Conservation (phyloP, 2,329 filamentous ascomycete species). For the Ceratocystis lukuohia region DNA sequence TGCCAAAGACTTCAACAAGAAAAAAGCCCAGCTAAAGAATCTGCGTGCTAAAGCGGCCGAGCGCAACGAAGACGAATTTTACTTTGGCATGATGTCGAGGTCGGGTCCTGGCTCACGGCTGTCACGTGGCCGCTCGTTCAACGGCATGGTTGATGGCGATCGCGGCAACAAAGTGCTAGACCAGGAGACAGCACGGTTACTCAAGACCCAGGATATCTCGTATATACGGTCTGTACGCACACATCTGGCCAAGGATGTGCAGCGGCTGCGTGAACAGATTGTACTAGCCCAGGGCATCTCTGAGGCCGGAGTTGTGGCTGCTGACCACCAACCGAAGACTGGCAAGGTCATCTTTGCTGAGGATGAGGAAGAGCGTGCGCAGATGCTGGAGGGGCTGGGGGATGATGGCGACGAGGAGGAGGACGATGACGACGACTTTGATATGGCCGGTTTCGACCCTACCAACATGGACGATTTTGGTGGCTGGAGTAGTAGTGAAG, state of each 20-base stretch:
- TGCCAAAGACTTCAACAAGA: conserved; percentile 52
- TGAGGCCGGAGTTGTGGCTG: conserved; percentile 18
- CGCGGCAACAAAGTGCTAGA: conserved; percentile 43
- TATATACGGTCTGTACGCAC: conserved; percentile 52
- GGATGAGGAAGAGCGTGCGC: conserved; percentile 23
- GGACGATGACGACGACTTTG: conserved; percentile 23
- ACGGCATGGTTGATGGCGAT: conserved; percentile 43
- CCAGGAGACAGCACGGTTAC: conserved; percentile 44
- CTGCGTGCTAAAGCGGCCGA: conserved; percentile 49
- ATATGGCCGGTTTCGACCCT: conserved; percentile 21
- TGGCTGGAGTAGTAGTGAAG: conserved; percentile 24
- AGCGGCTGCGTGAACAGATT: conserved; percentile 39
- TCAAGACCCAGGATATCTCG: conserved; percentile 56
- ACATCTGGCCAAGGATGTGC: conserved; percentile 44
- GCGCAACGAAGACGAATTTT: conserved; percentile 61
- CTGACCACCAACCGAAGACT: background rate
- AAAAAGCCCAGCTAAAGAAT: conserved; percentile 45
- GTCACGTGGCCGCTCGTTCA: conserved; percentile 38
- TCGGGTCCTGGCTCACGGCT: conserved; percentile 40
- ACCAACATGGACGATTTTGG: conserved; percentile 14
- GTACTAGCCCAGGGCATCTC: conserved; percentile 31
- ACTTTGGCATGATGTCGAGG: conserved; percentile 55
- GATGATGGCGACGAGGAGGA: conserved; percentile 25
- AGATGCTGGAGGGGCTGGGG: conserved; percentile 26
- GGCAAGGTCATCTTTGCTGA: conserved; percentile 33